Evolutionary conservation across 1,139 yeast species (phyloP), one percentile per base, ranked within the genome.

Genomic region (Meyerozyma guilliermondii): DNA sequence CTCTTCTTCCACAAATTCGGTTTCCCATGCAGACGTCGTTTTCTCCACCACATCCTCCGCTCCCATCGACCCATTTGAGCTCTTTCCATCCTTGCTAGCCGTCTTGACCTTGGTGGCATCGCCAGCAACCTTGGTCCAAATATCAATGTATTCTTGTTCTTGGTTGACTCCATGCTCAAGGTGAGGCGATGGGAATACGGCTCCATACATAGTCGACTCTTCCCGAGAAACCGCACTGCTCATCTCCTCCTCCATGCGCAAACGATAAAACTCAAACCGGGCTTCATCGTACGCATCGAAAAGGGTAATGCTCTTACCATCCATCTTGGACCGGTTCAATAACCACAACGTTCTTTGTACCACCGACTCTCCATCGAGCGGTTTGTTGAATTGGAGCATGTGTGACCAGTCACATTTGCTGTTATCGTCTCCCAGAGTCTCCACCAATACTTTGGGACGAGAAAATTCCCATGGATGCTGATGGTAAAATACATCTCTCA

Each of bases 391-490:
- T 59, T 92, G 98, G 50, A 78, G 75, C 63, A 92, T 76, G 42
- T 74, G 74, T 42, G 82, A 74, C 98, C 98, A 92, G 61, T 92
- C 87, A 50, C 72, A 65, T 45, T 74, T 71, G 10, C 62, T 54
- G 28, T 70, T 73, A 42, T 81, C 81, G 37, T 73, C 63, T 6
- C 87, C 87, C 17, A 72, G 68, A 55, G 81, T 85, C 64, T 94
- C 99, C 39, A 89, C 76, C 51, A 92, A 66, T 27, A 81, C 74
- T 59, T 87, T 87, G n/a, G 98, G 97, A 52, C 96, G 79, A 3
- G 98, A 87, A 46, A 91, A 71, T 65, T 92, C 99, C 98, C 98
- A 92, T 10, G 99, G 98, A 63, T 92, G 99, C 60, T 91, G 96
- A 47, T 80, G 81, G 63, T 83, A 92, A 58, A 92, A 92, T 26